A percentile compares a stretch with the other conserved stretches of the same genome.
These are phyloP conservation scores for Cnidoscolus chayamansa DNA, from an alignment of 441 rosid species.

Conservation along the genomic window DNA sequence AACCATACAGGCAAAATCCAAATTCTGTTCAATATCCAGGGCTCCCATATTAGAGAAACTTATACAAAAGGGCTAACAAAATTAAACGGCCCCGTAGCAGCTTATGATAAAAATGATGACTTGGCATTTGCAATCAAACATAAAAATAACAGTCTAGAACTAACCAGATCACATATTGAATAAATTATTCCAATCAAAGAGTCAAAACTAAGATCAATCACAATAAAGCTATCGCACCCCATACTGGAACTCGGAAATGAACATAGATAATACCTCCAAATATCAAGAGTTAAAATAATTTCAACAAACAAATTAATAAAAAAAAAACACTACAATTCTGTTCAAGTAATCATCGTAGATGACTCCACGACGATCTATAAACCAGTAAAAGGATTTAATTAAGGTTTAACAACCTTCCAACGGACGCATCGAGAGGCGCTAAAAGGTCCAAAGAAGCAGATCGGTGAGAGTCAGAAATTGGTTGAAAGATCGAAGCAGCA, in stretches of 20 bases:
- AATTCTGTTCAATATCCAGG: not conserved
- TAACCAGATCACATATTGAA: not conserved
- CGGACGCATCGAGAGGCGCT: slow-evolving; percentile 55
- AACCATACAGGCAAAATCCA: not conserved
- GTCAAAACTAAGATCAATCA: not conserved
- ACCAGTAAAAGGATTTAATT: not conserved
- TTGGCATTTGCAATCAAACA: not conserved
- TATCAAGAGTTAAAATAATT: no score
- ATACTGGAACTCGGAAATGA: not conserved
- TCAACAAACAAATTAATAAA: no score
- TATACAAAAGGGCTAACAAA: not conserved
- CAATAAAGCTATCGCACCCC: no score
- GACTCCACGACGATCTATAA: not conserved
- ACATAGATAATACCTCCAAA: no score
- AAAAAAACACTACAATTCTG: no score
- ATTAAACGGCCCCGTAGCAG: no score
- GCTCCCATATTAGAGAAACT: not conserved
- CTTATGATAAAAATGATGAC: no score
- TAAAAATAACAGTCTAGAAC: not conserved
- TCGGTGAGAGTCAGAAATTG: slow-evolving; percentile 84
- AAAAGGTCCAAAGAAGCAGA: slow-evolving; percentile 82
- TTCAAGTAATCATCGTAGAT: no score
- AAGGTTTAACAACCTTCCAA: slow-evolving; percentile 51
- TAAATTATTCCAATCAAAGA: not conserved
- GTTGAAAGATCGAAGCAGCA: slow-evolving; percentile 60